Conservation (phyloP, 805 yeast genomes). For the Metschnikowia kofuensis region DNA sequence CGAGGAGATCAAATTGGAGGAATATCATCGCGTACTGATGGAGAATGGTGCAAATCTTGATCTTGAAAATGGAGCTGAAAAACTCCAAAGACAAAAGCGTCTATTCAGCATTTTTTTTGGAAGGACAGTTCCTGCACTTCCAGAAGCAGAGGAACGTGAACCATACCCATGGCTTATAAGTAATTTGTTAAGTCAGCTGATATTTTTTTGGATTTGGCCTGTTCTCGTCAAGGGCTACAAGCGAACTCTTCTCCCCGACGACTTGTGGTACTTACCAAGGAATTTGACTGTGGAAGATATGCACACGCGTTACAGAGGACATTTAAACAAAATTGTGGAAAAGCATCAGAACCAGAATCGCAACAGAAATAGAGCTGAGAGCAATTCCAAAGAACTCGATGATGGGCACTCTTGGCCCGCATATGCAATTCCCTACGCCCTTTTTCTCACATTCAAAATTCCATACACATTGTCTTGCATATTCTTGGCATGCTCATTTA, state of each 20-base stretch:
- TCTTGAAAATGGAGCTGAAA: neutral
- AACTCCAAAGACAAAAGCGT: slow-evolving; percentile 44
- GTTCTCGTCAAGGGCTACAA: slow-evolving; percentile 39
- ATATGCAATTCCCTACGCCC: slow-evolving; percentile 38
- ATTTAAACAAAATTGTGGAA: slow-evolving; percentile 22
- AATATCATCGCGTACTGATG: neutral
- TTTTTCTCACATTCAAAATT: slow-evolving; percentile 48
- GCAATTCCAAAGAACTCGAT: slow-evolving; percentile 22
- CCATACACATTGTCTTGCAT: slow-evolving; percentile 41
- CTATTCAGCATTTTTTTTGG: slow-evolving; percentile 49
- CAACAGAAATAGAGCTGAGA: neutral
- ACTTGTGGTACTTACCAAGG: slow-evolving; percentile 35
- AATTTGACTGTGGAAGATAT: slow-evolving; percentile 35
- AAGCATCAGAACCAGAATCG: slow-evolving; percentile 13
- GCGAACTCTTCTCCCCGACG: slow-evolving; percentile 36
- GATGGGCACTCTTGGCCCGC: slow-evolving; percentile 31
- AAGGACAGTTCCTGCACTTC: slow-evolving; percentile 48
- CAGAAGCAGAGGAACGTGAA: slow-evolving; percentile 48
- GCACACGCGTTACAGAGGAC: slow-evolving; percentile 27
- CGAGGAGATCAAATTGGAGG: neutral
- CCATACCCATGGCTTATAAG: slow-evolving; percentile 44
- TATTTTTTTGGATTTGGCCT: slow-evolving; percentile 42
- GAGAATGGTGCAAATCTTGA: neutral
- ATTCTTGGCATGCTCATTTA: slow-evolving; percentile 46
- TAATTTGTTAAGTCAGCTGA: slow-evolving; percentile 32